Conservation (phyloP, 1,284 basidiomycete species). For the Ustilago loliicola region DNA sequence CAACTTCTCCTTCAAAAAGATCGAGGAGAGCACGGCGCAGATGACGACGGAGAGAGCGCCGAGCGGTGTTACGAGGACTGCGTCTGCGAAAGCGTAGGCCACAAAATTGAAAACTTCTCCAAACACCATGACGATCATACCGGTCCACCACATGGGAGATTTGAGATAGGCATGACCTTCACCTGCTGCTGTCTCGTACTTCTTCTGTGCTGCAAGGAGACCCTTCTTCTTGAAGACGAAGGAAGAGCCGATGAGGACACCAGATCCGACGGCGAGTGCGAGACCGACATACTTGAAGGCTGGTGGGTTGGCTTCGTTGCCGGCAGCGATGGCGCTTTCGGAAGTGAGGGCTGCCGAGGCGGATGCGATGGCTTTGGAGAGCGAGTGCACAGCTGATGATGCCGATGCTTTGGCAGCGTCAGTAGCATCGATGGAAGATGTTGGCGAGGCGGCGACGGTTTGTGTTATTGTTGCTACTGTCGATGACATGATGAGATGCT, state of each 20-base stretch:
- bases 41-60: slow-evolving; percentile 96
- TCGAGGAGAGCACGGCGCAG: slow-evolving; percentile 90
- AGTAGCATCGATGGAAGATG: slow-evolving; percentile 29
- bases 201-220: slow-evolving; percentile 68
- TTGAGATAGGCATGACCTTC: slow-evolving; percentile 92
- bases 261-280: slow-evolving; percentile 84
- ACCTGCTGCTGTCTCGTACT: slow-evolving; percentile 78
- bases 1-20: slow-evolving; percentile 92
- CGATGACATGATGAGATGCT: slow-evolving; percentile 30
- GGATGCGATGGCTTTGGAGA: slow-evolving; percentile 58
- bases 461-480: slow-evolving; percentile 34
- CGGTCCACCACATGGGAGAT: slow-evolving; percentile 68
- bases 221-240: slow-evolving; percentile 90
- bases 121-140: slow-evolving; percentile 68
- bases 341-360: slow-evolving; percentile 59
- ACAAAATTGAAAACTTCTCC: slow-evolving; percentile 61
- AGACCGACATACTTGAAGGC: slow-evolving; percentile 76
- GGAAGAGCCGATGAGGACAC: slow-evolving; percentile 90
- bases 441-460: slow-evolving; percentile 23
- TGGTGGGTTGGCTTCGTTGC: slow-evolving; percentile 57
- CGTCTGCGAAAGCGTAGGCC: slow-evolving; percentile 91
- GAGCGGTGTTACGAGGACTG: slow-evolving; percentile 92
- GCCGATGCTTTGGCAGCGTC: slow-evolving; percentile 53
- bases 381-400: slow-evolving; percentile 49
- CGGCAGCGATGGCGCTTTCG: slow-evolving; percentile 54